Evolutionary conservation across 2,329 filamentous ascomycete species (phyloP), one percentile per base, ranked within the genome.

Genomic region (Aspergillus niger): DNA sequence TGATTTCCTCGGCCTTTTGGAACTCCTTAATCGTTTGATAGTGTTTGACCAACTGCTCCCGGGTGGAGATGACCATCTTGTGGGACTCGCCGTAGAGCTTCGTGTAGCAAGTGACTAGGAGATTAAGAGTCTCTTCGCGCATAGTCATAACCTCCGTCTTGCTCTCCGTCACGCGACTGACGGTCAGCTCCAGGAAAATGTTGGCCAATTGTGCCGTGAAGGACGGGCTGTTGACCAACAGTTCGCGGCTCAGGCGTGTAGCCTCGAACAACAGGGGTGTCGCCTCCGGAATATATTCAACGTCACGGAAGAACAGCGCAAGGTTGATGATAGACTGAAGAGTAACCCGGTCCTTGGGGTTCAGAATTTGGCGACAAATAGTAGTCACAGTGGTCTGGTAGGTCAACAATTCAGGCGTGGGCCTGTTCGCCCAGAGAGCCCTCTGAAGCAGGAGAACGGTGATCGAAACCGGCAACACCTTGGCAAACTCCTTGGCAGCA

Each of bases 1-100:
- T 72, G 5, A 81, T 68, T 54, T 80, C 76, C 56, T 71, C 65
- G 15, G 74, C 79, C 43, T 80, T 80, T 15, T 80, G 70, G 57
- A 80, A 76, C 63, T 85, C 82, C 7, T 81, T 77, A 55, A 83
- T 77, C 1, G 75, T 70, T 6, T 73, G 70, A 63, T 85, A 85
- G 17, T 84, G 75, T 64, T 82, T 76, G 11, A 75, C 73, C 5
- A 85, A 72, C n/a, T 76, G 69, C 60, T 79, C 78, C 13, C 79
- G 69, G 6, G 77, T 79, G 26, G 74, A 69, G 26, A 81, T 77
- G 17, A 83, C 78, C 10, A 79, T 69, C 58, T 82, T 79, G 15
- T 78, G 80, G 4, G 75, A 77, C 15, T 73, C 71, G 1, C 81
- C 81, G 59, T 82, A 80, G 58, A 81, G 79, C 2, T 79, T 72